phyloP scores from a whole-genome alignment of 768 basidiomycete genomes.

The Auriscalpium vulgare region DNA sequence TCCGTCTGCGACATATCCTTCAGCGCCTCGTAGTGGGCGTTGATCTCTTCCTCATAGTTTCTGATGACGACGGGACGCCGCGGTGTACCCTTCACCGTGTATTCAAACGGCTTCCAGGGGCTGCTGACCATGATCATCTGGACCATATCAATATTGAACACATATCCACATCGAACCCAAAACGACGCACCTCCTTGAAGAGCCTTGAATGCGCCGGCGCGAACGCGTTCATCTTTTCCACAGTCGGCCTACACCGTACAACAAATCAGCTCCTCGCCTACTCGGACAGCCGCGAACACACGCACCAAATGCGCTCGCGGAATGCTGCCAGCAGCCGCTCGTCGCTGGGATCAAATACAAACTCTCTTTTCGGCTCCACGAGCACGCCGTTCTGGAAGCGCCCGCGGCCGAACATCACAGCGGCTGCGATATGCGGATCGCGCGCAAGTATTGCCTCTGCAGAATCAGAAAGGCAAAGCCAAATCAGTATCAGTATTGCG shows the following conservation, averaged over 20 bases:
- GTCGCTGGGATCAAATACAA: constrained; percentile 19
- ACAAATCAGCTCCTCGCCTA: neutral
- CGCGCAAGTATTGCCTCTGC: constrained; percentile 30
- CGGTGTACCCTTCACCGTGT: constrained; percentile 34
- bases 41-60: constrained; percentile 34
- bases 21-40: constrained; percentile 26
- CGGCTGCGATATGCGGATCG: constrained; percentile 22
- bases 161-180: neutral
- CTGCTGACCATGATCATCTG: constrained; percentile 39
- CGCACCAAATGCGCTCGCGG: constrained; percentile 13
- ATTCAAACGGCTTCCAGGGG: constrained; percentile 33
- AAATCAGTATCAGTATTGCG: too few species aligned
- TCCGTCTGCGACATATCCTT: constrained; percentile 26
- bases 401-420: constrained; percentile 28
- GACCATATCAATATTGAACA: too few species aligned
- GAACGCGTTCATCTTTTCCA: constrained; percentile 32
- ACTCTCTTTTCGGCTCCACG: constrained; percentile 22
- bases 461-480: neutral
- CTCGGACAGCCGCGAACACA: neutral
- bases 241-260: constrained; percentile 27
- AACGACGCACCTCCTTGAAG: constrained; percentile 34
- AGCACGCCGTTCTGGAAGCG: constrained; percentile 25
- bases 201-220: constrained; percentile 38
- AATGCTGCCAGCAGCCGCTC: constrained; percentile 17
- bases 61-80: constrained; percentile 29